Percentiles rank a stretch among this genome's conserved stretches.
Evolutionary conservation across 2,329 filamentous ascomycete genomes (phyloP).

Genomic region (Trichoderma citrinoviride): DNA sequence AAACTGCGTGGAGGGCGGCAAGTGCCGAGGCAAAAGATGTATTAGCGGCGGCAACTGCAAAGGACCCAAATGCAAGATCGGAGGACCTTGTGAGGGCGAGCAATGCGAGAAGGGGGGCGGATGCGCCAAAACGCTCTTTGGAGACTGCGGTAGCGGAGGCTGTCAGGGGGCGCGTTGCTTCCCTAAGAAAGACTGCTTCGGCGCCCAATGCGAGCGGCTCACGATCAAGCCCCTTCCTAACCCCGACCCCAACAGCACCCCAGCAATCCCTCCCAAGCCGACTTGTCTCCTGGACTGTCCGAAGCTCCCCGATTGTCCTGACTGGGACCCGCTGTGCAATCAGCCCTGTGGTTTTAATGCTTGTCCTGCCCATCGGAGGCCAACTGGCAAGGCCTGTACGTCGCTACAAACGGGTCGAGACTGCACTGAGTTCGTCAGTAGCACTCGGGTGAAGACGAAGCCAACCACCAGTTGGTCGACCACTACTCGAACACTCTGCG

Average conservation of each 20-base stretch:
- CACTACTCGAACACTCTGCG: conserved; percentile 11
- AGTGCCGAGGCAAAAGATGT: conserved; percentile 8
- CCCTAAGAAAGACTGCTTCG: not conserved
- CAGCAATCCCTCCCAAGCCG: not conserved
- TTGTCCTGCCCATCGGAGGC: conserved; percentile 1
- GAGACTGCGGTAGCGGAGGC: not conserved
- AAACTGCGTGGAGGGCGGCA: conserved; percentile 4
- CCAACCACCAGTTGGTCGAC: conserved; percentile 10
- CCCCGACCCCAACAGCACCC: conserved; percentile 3
- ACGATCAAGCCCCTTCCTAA: not conserved
- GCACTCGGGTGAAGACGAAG: not conserved
- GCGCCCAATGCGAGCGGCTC: not conserved
- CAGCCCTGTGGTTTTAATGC: not conserved
- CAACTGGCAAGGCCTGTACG: conserved; percentile 7
- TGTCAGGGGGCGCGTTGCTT: not conserved
- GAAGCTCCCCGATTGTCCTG: not conserved
- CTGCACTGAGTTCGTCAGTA: conserved; percentile 14
- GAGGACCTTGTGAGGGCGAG: conserved; percentile 15
- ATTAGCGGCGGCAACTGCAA: conserved; percentile 16
- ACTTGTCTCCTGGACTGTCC: conserved; percentile 1
- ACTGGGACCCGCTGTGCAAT: not conserved
- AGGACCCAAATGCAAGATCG: not conserved
- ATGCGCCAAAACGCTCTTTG: conserved; percentile 6
- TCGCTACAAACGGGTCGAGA: not conserved
- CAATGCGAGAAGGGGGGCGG: conserved; percentile 15